Percentiles rank a stretch among this genome's conserved stretches.
These are phyloP conservation scores for Metschnikowia aberdeeniae DNA, from an alignment of 805 yeast species.

Conservation along the genomic window DNA sequence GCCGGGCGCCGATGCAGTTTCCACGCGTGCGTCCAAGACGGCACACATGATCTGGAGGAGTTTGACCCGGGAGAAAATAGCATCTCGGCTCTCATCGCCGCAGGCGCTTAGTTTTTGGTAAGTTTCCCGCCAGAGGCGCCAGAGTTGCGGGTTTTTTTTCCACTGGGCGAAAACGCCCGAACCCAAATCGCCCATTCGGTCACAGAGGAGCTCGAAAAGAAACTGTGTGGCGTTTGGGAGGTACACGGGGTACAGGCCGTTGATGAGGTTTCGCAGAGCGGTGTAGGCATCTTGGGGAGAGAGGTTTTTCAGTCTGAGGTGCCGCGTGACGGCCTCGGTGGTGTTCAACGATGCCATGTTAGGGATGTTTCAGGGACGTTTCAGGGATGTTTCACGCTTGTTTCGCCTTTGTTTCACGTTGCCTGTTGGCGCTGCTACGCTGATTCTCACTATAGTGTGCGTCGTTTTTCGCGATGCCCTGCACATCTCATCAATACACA, in stretches of 20 bases:
- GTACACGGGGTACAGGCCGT: slow-evolving; percentile 30
- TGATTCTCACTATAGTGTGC: neutral
- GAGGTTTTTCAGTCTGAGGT: slow-evolving; percentile 51
- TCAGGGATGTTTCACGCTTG: neutral
- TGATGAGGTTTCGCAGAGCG: slow-evolving; percentile 30
- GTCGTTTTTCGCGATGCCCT: slow-evolving; percentile 3
- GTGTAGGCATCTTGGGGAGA: slow-evolving; percentile 39
- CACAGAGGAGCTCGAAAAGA: slow-evolving; percentile 55
- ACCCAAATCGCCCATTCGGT: slow-evolving; percentile 54
- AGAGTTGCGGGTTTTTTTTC: slow-evolving; percentile 40
- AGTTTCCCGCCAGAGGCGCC: slow-evolving; percentile 46
- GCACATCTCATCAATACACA: neutral
- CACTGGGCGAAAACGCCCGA: slow-evolving; percentile 33
- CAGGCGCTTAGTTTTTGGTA: slow-evolving; percentile 31
- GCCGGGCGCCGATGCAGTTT: neutral
- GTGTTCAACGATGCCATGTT: slow-evolving; percentile 8
- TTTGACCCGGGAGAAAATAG: slow-evolving; percentile 34
- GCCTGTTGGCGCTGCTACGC: no score
- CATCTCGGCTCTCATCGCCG: slow-evolving; percentile 30
- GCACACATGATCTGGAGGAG: slow-evolving; percentile 16
- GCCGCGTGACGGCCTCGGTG: slow-evolving; percentile 51
- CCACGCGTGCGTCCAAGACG: slow-evolving; percentile 10
- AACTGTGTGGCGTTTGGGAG: slow-evolving; percentile 56
- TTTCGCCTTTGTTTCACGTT: neutral
- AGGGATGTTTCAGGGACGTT: neutral